Evolutionary conservation across 345 rosid species (phyloP).

Genomic region (Camelina neglecta): DNA sequence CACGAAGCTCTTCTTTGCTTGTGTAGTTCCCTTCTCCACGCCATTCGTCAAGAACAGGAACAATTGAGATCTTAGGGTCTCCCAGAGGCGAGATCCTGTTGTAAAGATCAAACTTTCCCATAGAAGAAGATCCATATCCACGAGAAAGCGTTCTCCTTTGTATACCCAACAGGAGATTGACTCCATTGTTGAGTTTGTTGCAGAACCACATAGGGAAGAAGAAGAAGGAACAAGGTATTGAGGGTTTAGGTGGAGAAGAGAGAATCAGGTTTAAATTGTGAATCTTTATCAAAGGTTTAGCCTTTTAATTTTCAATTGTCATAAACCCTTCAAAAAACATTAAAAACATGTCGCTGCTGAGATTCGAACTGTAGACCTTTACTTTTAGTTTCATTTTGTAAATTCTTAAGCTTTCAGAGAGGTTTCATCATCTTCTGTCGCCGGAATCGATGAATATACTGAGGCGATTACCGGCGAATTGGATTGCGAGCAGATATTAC

Average conservation of each 20-base stretch:
- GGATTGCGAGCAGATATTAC: constrained; percentile 53
- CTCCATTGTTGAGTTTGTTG: neutral
- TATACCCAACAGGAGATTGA: neutral
- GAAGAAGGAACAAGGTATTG: neutral
- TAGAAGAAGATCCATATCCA: constrained; percentile 7
- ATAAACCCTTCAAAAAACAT: neutral
- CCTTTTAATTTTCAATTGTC: neutral
- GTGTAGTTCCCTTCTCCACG: constrained; percentile 8
- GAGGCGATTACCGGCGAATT: constrained; percentile 43
- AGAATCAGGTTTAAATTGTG: neutral
- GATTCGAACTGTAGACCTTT: neutral
- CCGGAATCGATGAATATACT: constrained; percentile 36
- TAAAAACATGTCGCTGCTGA: neutral
- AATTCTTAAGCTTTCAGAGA: too few relatives aligned
- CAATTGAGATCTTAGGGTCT: neutral
- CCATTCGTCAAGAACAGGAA: constrained; percentile 12
- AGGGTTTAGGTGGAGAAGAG: neutral
- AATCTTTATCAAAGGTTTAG: neutral
- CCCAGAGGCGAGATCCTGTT: neutral
- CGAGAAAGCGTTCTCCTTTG: neutral
- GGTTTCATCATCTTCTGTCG: neutral
- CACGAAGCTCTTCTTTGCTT: constrained; percentile 5
- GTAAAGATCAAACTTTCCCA: neutral
- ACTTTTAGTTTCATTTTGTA: neutral
- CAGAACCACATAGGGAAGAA: constrained; percentile 5